Evolutionary conservation across 2,329 filamentous ascomycete genomes (phyloP), one percentile per base, ranked within the genome.

Genomic region (Apiospora aurea): DNA sequence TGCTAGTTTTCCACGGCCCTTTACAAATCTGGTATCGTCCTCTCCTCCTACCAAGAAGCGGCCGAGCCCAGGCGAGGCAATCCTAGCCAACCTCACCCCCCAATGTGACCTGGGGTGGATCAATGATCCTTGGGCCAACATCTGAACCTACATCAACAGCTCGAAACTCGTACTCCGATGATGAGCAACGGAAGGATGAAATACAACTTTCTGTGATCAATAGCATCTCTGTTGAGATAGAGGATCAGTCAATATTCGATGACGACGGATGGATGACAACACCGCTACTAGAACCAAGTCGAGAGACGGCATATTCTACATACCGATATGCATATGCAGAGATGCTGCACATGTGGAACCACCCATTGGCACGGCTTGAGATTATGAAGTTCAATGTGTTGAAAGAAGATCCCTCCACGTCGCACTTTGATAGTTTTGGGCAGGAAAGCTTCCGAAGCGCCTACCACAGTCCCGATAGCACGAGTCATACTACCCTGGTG

Each of bases 361-460:
- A 90, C 71, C 90, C 90, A 0, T 81, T 92, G 5, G 86, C 89
- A 44, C 85, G 90, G 24, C 85, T 93, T 1, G 91, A 93, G 78
- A 87, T 93, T 41, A 85, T 93, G 81, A 93, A 93, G 77, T 93
- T 92, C 77, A 92, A 92, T 74, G 86, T 89, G 4, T 82, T 92
- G 51, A 87, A 87, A 71, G 87, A 88, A 38, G 84, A 86, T 67
- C 79, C 78, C 26, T 73, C 76, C 67, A 76, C 78, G 71, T 67
- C 70, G 4, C 72, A 76, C 3, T 77, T 78, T 4, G 73, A 75
- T 2, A 73, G 74, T 61, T 75, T 75, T 29, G 77, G 73, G 18
- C 76, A 74, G 24, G 72, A 81, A 70, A 82, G 81, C 61, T 78
- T 82, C 26, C 81, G 81, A 46, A 84, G 85, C n/a, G 78, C 77